These are phyloP conservation scores for Wickerhamiella dianesei DNA, from an alignment of 805 yeast species.

Conservation along the genomic window DNA sequence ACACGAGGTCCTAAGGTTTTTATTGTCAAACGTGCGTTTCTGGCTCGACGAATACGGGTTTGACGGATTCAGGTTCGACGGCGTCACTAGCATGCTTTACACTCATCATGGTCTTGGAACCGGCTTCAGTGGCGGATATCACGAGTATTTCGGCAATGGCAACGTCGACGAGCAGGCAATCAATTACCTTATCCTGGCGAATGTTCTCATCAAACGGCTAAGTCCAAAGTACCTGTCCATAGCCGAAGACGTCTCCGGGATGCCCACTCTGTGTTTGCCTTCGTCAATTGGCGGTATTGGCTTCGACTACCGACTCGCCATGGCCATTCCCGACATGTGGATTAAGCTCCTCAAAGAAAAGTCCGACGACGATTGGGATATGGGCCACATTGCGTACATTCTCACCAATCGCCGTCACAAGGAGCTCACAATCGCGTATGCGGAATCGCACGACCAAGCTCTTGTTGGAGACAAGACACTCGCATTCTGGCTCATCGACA, in stretches of 20 bases:
- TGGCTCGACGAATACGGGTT: slow-evolving; percentile 72
- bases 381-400: slow-evolving; percentile 65
- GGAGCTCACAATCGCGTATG: slow-evolving; percentile 81
- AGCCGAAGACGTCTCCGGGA: slow-evolving; percentile 96
- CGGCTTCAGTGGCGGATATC: slow-evolving; percentile 79
- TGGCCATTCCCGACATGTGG: slow-evolving; percentile 99
- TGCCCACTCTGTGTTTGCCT: slow-evolving; percentile 85
- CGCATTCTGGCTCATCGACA: slow-evolving; percentile 98
- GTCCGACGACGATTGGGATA: slow-evolving; percentile 81
- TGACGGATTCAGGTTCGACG: slow-evolving; percentile 95
- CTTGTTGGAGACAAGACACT: slow-evolving; percentile 92
- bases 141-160: slow-evolving; percentile 69
- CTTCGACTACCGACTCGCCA: slow-evolving; percentile 81
- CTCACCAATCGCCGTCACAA: slow-evolving; percentile 77
- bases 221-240: slow-evolving; percentile 51
- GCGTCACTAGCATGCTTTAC: slow-evolving; percentile 89
- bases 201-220: slow-evolving; percentile 50
- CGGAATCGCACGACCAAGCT: slow-evolving; percentile 96
- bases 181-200: slow-evolving; percentile 81
- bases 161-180: slow-evolving; percentile 76
- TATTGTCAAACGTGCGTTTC: slow-evolving; percentile 71
- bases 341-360: slow-evolving; percentile 78
- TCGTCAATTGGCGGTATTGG: slow-evolving; percentile 75
- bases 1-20: slow-evolving; percentile 79
- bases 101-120: slow-evolving; percentile 85